Evolutionary conservation across 306 rosid species (phyloP).

Genomic region (Carpinus fangiana): DNA sequence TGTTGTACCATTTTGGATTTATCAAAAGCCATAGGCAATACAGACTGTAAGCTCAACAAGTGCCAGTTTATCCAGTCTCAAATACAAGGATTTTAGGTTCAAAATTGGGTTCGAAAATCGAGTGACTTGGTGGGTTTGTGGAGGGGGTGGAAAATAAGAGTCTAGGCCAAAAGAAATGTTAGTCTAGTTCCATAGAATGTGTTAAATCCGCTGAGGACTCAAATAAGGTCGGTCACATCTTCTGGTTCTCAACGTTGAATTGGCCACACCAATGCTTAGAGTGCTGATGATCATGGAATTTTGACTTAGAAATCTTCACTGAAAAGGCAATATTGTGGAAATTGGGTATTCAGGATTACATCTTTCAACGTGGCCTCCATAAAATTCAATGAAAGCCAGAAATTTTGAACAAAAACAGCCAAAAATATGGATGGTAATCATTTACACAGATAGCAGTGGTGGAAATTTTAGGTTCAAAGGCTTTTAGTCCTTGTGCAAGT

Average conservation of each 20-base stretch:
- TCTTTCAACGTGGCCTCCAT: background rate
- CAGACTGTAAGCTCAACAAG: too few species aligned
- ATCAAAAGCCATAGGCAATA: too few species aligned
- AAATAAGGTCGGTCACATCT: background rate
- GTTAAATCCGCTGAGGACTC: background rate
- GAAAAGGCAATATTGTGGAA: background rate
- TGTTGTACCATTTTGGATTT: too few species aligned
- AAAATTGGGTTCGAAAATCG: too few species aligned
- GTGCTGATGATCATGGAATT: background rate
- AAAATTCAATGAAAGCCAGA: too few species aligned
- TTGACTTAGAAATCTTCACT: background rate
- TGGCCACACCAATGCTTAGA: background rate
- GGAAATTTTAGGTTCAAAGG: too few species aligned
- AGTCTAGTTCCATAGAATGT: constrained; percentile 20
- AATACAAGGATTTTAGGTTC: too few species aligned
- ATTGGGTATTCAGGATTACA: background rate
- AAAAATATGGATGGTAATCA: too few species aligned
- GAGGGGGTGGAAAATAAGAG: constrained; percentile 26
- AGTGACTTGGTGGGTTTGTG: constrained; percentile 39
- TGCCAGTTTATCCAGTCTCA: too few species aligned
- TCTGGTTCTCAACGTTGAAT: constrained; percentile 13
- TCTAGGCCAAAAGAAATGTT: constrained; percentile 9
- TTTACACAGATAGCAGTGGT: too few species aligned
- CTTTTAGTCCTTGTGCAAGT: too few species aligned
- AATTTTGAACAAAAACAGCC: too few species aligned